phyloP scores from a whole-genome alignment of 2,329 filamentous ascomycete genomes.

The Calycina herbarum region DNA sequence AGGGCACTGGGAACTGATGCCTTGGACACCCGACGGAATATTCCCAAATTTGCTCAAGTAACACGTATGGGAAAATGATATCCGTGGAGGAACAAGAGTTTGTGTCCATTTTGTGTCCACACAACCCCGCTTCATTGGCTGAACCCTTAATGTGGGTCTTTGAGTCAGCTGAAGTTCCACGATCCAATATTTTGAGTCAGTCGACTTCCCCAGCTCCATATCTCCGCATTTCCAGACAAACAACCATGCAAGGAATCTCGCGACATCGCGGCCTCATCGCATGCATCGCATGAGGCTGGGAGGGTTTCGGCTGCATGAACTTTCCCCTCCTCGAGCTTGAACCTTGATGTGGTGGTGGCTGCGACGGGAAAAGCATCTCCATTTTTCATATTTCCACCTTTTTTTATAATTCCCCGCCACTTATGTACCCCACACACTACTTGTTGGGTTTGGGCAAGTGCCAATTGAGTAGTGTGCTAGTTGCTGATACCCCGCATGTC shows the following conservation, averaged over 20 bases:
- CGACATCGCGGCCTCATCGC: not conserved
- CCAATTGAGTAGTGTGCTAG: not conserved
- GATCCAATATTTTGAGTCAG: not conserved
- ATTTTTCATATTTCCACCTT: too few species aligned
- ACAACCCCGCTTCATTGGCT: not conserved
- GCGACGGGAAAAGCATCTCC: too few species aligned
- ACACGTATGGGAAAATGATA: not conserved
- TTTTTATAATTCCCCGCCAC: not conserved
- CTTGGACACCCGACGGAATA: not conserved
- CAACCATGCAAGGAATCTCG: too few species aligned
- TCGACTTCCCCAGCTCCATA: not conserved
- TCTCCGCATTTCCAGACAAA: not conserved
- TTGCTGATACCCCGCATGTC: slow-evolving; percentile 11
- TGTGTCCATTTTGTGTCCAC: not conserved
- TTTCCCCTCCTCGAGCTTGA: too few species aligned
- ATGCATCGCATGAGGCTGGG: not conserved
- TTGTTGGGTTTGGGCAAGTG: not conserved
- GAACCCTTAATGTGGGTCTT: not conserved
- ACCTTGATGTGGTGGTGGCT: too few species aligned
- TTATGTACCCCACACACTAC: not conserved
- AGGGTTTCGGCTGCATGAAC: not conserved
- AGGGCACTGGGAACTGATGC: too few species aligned
- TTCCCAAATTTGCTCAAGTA: not conserved
- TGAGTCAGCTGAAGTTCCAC: not conserved
- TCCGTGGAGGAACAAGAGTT: not conserved